A percentile compares a stretch with the other conserved stretches of the same genome.
phyloP scores from a whole-genome alignment of 805 yeast species.

The Starmerella potacharoeniae region DNA sequence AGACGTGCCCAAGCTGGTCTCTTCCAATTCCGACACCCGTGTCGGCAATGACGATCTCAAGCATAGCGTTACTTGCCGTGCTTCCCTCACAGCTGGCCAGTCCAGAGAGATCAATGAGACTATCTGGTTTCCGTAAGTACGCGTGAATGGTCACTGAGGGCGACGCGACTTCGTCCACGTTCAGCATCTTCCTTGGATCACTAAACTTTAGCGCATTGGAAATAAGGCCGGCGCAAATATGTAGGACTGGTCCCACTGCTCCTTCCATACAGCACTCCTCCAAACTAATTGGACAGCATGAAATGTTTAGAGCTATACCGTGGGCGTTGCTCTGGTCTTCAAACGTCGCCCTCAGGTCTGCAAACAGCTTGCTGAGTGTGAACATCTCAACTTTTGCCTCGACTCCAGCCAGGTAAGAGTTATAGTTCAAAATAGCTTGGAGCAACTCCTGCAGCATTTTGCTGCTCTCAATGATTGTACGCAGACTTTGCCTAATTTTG shows the following conservation, averaged over 20 bases:
- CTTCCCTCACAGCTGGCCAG: neutral
- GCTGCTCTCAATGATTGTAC: constrained; percentile 78
- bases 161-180: constrained; percentile 12
- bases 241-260: constrained; percentile 79
- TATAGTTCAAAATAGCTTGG: constrained; percentile 80
- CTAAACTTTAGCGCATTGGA: constrained; percentile 87
- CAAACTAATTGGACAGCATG: constrained; percentile 39
- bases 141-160: constrained; percentile 19
- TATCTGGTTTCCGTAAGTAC: neutral
- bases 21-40: constrained; percentile 90
- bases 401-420: constrained; percentile 73
- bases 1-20: constrained; percentile 66
- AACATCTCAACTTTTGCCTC: constrained; percentile 77
- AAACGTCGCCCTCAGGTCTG: constrained; percentile 73
- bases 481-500: constrained; percentile 59
- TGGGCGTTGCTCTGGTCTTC: constrained; percentile 45
- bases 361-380: constrained; percentile 58
- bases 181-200: constrained; percentile 36
- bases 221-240: constrained; percentile 79
- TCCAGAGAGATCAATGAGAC: neutral
- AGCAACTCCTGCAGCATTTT: constrained; percentile 77
- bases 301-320: constrained; percentile 49
- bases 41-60: constrained; percentile 68
- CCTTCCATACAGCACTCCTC: constrained; percentile 53
- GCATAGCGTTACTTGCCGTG: neutral